A percentile compares a stretch with the other conserved stretches of the same genome.
phyloP scores from a whole-genome alignment of 306 rosid species.

The Pyrus communis region DNA sequence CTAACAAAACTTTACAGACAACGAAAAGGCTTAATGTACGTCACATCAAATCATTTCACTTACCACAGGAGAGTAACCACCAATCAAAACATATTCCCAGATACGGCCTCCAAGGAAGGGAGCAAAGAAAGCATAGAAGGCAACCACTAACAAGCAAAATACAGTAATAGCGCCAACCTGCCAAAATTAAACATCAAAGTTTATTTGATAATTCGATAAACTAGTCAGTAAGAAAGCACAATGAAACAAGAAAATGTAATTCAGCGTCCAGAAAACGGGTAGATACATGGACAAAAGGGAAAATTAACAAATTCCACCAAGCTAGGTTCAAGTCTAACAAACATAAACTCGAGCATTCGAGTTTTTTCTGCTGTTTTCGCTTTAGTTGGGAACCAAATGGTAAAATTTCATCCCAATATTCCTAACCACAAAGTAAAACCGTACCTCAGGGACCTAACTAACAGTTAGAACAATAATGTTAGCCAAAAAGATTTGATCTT shows the following conservation, averaged over 20 bases:
- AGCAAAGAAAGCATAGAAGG: conserved; percentile 87
- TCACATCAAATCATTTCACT: conserved; percentile 12
- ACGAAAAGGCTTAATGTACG: not conserved
- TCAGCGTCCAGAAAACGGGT: not conserved
- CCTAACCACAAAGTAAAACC: not conserved
- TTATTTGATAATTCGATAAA: conserved; percentile 12
- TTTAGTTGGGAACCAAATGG: not conserved
- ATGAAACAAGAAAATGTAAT: not conserved
- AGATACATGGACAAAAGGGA: not conserved
- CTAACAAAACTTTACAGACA: too few species aligned
- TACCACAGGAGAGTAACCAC: conserved; percentile 81
- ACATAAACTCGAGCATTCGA: not conserved
- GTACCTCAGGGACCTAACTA: not conserved
- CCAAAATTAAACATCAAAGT: conserved; percentile 30
- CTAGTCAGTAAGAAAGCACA: not conserved
- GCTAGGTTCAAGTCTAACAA: not conserved
- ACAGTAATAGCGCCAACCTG: conserved; percentile 91
- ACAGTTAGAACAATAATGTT: not conserved
- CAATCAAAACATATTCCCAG: conserved; percentile 69
- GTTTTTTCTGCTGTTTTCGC: not conserved
- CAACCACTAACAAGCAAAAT: conserved; percentile 79
- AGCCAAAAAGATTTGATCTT: not conserved
- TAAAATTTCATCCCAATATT: not conserved
- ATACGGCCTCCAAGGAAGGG: conserved; percentile 84
- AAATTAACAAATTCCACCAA: not conserved